Conservation (phyloP, 2,329 filamentous ascomycete species). For the Xylariales sp. region DNA sequence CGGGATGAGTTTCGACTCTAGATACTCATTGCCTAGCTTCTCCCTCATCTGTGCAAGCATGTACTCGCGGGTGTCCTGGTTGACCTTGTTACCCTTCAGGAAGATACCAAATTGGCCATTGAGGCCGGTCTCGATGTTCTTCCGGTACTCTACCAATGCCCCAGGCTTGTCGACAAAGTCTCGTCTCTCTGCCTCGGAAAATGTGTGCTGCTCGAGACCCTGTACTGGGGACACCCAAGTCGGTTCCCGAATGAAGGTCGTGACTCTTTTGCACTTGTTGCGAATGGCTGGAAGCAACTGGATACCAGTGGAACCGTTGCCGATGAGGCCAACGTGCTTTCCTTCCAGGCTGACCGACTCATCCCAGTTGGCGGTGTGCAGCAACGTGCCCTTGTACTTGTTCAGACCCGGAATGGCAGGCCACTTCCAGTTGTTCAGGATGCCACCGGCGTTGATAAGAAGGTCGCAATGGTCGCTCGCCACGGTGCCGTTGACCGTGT, state of each 20-base stretch:
- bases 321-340: conserved; percentile 37
- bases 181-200: conserved; percentile 31
- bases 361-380: conserved; percentile 41
- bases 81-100: conserved; percentile 34
- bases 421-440: conserved; percentile 47
- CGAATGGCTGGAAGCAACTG: conserved; percentile 44
- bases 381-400: conserved; percentile 38
- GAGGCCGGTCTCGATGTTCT: conserved; percentile 38
- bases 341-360: conserved; percentile 31
- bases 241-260: conserved; percentile 45
- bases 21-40: conserved; percentile 25
- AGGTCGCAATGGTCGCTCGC: conserved; percentile 1
- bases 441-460: conserved; percentile 39
- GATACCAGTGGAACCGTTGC: conserved; percentile 37
- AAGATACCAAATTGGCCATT: conserved; percentile 44
- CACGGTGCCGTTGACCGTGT: conserved; percentile 26
- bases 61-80: conserved; percentile 33
- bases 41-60: conserved; percentile 35
- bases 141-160: conserved; percentile 34
- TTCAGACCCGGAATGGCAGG: conserved; percentile 40
- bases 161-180: conserved; percentile 36
- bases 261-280: conserved; percentile 36
- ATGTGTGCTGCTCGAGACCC: conserved; percentile 38
- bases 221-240: conserved; percentile 43
- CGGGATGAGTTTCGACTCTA: conserved; percentile 20